Evolutionary conservation across 2,329 filamentous ascomycete species (phyloP), one percentile per base, ranked within the genome.

Genomic region (Aspergillus sp.): DNA sequence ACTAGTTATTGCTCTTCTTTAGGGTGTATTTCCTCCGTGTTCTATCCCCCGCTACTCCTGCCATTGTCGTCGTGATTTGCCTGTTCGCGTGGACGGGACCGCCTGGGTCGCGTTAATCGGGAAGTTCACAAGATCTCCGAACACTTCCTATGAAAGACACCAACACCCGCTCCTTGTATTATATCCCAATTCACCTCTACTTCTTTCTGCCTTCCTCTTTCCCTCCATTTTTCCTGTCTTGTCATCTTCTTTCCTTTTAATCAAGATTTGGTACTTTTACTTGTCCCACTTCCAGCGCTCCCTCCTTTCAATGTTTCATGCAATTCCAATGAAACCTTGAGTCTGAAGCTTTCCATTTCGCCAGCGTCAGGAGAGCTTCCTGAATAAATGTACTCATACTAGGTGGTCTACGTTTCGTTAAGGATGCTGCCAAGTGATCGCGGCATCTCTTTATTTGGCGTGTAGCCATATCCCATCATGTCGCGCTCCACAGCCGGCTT

Each of bases 401-500:
- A 53, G 46, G 45, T 48, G 47, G 45, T 49, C 51, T 44, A 50
- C 47, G 27, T 48, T 49, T 39, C 41, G 53, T 63, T 61, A 64
- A 70, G 65, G 65, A 71, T 71, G 68, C 65, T 70, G 65, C 60
- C 61, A 61, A 54, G 54, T 63, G 57, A 57, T 60, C 53, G 59
- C 54, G 58, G 55, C 50, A 49, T 48, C 57, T 60, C 56, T 51
- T 56, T 63, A 53, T 62, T 56, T 62, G 66, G 67, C 65, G 66
- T 64, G 58, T 71, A 71, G 68, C 68, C 68, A 63, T 60, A 58
- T 67, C 56, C 64, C 77, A 83, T 74, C 74, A 88, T 87, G 85
- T 88, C 88, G 82, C 88, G 86, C 76, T 81, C 84, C 68, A 78
- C 80, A 70, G 84, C 85, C 75, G 84, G 84, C 74, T 90, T 90